These are phyloP conservation scores for Chrysophaeum taylorii DNA, from an alignment of 352 stramenopile genomes.

Conservation along the genomic window DNA sequence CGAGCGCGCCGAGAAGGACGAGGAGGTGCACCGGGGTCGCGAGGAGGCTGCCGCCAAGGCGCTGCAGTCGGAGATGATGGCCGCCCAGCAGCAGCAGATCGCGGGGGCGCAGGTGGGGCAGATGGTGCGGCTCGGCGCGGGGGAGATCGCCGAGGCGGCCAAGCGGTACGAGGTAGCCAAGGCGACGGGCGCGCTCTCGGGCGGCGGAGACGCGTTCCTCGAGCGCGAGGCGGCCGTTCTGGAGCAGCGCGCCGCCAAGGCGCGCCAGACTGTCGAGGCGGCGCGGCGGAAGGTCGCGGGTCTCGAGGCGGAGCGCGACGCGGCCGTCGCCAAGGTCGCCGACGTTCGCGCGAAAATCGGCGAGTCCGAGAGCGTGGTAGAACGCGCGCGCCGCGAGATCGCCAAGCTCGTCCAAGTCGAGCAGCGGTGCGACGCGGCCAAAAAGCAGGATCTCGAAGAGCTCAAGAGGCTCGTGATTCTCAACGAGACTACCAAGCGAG, in stretches of 20 bases:
- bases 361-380: not conserved
- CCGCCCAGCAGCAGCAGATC: not conserved
- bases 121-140: not conserved
- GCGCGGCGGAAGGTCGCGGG: too few relatives aligned
- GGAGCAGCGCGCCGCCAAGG: slow-evolving; percentile 5
- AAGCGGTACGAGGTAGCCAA: not conserved
- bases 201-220: too few relatives aligned
- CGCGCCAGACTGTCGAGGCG: not conserved
- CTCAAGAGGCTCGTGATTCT: slow-evolving; percentile 19
- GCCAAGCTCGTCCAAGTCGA: not conserved
- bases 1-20: not conserved
- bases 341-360: not conserved
- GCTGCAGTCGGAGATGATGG: not conserved
- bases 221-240: not conserved
- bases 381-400: not conserved
- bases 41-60: not conserved
- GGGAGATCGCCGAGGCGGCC: not conserved
- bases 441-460: slow-evolving; percentile 9
- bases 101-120: not conserved
- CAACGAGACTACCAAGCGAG: slow-evolving; percentile 15
- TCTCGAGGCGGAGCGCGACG: not conserved
- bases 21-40: not conserved
- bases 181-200: too few relatives aligned
- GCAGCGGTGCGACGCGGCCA: not conserved
- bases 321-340: too few relatives aligned